Evolutionary conservation across 306 rosid species (phyloP).

Genomic region (Crotalaria pallida): DNA sequence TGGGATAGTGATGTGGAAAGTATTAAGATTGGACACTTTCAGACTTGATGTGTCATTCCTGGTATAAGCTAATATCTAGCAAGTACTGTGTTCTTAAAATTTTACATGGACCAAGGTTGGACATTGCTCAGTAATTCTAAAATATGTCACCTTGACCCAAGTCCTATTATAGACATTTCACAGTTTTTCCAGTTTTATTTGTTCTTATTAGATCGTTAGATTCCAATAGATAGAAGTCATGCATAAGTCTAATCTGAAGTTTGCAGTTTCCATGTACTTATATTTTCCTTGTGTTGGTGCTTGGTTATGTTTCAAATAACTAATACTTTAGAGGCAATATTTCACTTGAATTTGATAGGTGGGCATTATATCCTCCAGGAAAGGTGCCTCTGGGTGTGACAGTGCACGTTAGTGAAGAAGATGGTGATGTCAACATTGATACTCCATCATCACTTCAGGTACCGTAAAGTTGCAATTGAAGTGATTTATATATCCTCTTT

Average conservation of each 20-base stretch:
- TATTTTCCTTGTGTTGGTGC: background rate
- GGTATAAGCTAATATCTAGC: slow-evolving; percentile 15
- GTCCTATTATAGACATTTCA: background rate
- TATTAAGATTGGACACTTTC: background rate
- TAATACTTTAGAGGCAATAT: slow-evolving; percentile 19
- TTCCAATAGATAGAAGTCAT: background rate
- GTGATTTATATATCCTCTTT: slow-evolving; percentile 10
- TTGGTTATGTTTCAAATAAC: slow-evolving; percentile 12
- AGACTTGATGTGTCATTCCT: background rate
- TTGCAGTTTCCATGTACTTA: background rate
- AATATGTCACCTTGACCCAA: background rate
- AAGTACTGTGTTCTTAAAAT: background rate
- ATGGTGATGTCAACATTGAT: slow-evolving; percentile 87
- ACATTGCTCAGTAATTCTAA: background rate
- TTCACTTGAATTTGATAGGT: slow-evolving; percentile 50
- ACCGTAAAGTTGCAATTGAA: slow-evolving; percentile 14
- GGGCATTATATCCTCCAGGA: slow-evolving; percentile 99
- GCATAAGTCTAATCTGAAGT: background rate
- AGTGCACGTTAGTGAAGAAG: slow-evolving; percentile 88
- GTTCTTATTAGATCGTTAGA: background rate
- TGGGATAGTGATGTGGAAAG: background rate
- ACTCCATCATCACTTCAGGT: slow-evolving; percentile 94
- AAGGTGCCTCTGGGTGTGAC: slow-evolving; percentile 93
- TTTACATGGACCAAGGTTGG: background rate
- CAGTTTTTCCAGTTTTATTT: background rate